A percentile compares a stretch with the other conserved stretches of the same genome.
phyloP scores from a whole-genome alignment of 2,329 filamentous ascomycete species.

The Sclerotinia glacialis region DNA sequence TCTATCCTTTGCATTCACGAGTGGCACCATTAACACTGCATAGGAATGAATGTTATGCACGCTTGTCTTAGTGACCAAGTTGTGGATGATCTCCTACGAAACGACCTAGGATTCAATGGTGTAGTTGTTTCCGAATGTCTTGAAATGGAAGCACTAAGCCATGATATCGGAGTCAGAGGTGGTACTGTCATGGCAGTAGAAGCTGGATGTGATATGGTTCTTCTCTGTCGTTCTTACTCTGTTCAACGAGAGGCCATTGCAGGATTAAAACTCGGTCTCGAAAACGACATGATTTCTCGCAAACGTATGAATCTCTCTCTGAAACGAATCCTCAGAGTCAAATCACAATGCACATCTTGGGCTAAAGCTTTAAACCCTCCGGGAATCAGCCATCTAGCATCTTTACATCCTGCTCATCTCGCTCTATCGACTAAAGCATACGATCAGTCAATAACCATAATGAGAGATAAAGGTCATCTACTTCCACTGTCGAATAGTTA shows the following conservation, averaged over 20 bases:
- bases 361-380: conserved; percentile 84
- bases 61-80: conserved; percentile 96
- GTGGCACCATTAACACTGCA: conserved; percentile 33
- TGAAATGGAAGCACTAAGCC: conserved; percentile 93
- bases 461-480: conserved; percentile 81
- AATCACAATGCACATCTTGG: conserved; percentile 85
- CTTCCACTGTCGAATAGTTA: conserved; percentile 82
- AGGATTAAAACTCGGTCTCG: conserved; percentile 81
- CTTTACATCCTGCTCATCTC: conserved; percentile 79
- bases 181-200: conserved; percentile 97
- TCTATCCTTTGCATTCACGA: neutral
- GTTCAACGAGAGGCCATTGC: conserved; percentile 90
- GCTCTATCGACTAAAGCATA: conserved; percentile 82
- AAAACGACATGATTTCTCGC: conserved; percentile 84
- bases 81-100: conserved; percentile 83
- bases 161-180: conserved; percentile 94
- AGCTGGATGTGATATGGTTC: conserved; percentile 87
- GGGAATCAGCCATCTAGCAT: conserved; percentile 71
- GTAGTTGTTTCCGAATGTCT: conserved; percentile 94
- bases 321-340: conserved; percentile 73
- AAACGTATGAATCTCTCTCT: conserved; percentile 78
- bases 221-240: conserved; percentile 83
- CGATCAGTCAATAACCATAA: conserved; percentile 87
- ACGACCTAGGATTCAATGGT: conserved; percentile 83
- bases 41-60: conserved; percentile 91